These are phyloP conservation scores for Xylariaceae sp. DNA, from an alignment of 2,329 filamentous ascomycete species.

Conservation along the genomic window DNA sequence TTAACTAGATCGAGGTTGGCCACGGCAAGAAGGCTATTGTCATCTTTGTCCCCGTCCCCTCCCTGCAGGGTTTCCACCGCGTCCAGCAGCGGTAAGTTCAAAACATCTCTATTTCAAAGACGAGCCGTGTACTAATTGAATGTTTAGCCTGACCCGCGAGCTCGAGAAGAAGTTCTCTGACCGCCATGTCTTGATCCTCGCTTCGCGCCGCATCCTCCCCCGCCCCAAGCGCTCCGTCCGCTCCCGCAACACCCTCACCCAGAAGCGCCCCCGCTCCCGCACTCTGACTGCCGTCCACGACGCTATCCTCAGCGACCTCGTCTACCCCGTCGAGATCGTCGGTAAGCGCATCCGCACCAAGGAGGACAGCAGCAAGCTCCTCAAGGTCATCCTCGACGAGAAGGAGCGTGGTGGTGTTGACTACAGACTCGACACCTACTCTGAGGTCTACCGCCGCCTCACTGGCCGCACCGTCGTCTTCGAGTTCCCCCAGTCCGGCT, in stretches of 20 bases:
- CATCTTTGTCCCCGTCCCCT: slow-evolving; percentile 99
- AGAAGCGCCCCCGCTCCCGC: slow-evolving; percentile 97
- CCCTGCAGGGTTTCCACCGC: slow-evolving; percentile 97
- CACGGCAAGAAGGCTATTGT: slow-evolving; percentile 99
- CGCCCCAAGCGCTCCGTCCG: slow-evolving; percentile 97
- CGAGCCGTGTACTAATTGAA: slow-evolving; percentile 23
- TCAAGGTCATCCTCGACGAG: slow-evolving; percentile 99
- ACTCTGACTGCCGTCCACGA: slow-evolving; percentile 99
- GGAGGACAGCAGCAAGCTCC: slow-evolving; percentile 96
- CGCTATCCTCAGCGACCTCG: slow-evolving; percentile 93
- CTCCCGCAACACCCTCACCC: slow-evolving; percentile 91
- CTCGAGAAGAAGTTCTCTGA: slow-evolving; percentile 99
- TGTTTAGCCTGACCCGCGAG: slow-evolving; percentile 86
- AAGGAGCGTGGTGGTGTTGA: slow-evolving; percentile 99
- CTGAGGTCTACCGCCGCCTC: slow-evolving; percentile 97
- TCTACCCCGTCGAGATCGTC: slow-evolving; percentile 99
- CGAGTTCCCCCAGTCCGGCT: slow-evolving; percentile 88
- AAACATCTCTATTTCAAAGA: too few relatives aligned
- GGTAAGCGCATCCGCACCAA: slow-evolving; percentile 98
- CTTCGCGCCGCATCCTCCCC: slow-evolving; percentile 96
- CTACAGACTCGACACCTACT: slow-evolving; percentile 99
- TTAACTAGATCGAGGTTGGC: slow-evolving; percentile 94
- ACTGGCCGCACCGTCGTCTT: slow-evolving; percentile 96
- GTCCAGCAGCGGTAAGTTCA: slow-evolving; percentile 94
- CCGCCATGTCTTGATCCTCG: slow-evolving; percentile 98